phyloP scores from a whole-genome alignment of 2,329 filamentous ascomycete genomes.

The Xylaria sp. region DNA sequence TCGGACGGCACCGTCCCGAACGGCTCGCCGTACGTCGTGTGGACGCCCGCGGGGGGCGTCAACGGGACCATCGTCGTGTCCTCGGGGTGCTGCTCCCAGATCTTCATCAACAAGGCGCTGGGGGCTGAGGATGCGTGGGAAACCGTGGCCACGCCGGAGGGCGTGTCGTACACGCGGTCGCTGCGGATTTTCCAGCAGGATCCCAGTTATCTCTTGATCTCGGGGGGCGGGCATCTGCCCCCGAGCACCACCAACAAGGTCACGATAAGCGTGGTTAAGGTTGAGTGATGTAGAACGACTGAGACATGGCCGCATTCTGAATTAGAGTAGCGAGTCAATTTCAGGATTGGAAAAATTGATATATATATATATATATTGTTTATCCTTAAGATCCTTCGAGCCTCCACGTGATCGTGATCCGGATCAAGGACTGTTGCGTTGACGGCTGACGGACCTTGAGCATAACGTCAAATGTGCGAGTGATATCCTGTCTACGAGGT shows the following conservation, averaged over 20 bases:
- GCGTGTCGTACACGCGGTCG: constrained; percentile 46
- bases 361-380: background rate
- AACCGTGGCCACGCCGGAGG: constrained; percentile 44
- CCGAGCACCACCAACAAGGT: constrained; percentile 55
- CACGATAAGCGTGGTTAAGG: constrained; percentile 44
- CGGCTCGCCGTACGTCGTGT: constrained; percentile 51
- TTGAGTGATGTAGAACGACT: constrained; percentile 6
- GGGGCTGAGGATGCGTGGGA: constrained; percentile 49
- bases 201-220: constrained; percentile 48
- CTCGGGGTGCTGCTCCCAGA: constrained; percentile 47
- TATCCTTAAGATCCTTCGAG: background rate
- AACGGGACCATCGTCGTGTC: constrained; percentile 51
- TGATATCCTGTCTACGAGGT: background rate
- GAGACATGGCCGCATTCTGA: background rate
- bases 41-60: constrained; percentile 48
- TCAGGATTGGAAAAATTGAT: background rate
- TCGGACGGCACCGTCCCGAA: constrained; percentile 45
- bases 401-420: background rate
- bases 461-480: background rate
- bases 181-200: constrained; percentile 46
- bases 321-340: background rate
- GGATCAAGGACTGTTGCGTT: background rate
- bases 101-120: constrained; percentile 49
- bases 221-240: constrained; percentile 54
- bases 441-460: too few species aligned